Evolutionary conservation across 2,329 filamentous ascomycete species (phyloP).

Genomic region (Beauveria asiatica): DNA sequence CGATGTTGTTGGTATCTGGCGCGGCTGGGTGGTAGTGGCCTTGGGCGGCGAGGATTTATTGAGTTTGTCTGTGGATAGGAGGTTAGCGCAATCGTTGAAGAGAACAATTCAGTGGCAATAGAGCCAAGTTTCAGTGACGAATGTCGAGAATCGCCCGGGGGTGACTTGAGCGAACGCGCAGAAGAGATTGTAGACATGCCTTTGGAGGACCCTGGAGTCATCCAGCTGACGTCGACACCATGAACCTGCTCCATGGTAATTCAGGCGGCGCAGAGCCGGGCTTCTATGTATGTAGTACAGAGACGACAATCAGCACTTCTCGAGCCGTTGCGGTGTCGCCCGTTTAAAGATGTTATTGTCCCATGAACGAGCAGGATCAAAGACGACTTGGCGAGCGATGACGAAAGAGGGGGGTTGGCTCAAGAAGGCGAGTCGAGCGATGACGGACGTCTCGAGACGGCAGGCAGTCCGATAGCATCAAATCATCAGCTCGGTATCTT

Average conservation of each 20-base stretch:
- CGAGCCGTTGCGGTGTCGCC: not conserved
- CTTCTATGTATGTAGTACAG: not conserved
- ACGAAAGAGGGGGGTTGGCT: constrained; percentile 2
- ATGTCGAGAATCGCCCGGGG: not conserved
- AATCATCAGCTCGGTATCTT: not conserved
- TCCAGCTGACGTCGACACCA: constrained; percentile 83
- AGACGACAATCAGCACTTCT: not conserved
- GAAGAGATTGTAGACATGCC: constrained; percentile 43
- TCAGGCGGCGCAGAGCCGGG: not conserved
- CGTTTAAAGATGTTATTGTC: not conserved
- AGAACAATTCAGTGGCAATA: not conserved
- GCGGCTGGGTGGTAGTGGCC: constrained; percentile 22
- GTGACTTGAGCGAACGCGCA: not conserved
- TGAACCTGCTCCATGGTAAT: constrained; percentile 66
- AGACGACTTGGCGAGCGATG: not conserved
- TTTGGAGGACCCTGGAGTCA: constrained; percentile 72
- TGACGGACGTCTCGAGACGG: not conserved
- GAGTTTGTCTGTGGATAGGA: constrained; percentile 22
- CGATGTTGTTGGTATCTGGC: constrained; percentile 23
- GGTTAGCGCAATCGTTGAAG: not conserved
- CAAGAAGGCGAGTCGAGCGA: not conserved
- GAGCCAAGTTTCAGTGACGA: not conserved
- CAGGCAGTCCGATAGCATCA: not conserved
- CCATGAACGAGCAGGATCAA: constrained; percentile 5
- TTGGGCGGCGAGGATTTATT: constrained; percentile 22